Conservation (phyloP, 805 yeast genomes). For the Candida insectalens region DNA sequence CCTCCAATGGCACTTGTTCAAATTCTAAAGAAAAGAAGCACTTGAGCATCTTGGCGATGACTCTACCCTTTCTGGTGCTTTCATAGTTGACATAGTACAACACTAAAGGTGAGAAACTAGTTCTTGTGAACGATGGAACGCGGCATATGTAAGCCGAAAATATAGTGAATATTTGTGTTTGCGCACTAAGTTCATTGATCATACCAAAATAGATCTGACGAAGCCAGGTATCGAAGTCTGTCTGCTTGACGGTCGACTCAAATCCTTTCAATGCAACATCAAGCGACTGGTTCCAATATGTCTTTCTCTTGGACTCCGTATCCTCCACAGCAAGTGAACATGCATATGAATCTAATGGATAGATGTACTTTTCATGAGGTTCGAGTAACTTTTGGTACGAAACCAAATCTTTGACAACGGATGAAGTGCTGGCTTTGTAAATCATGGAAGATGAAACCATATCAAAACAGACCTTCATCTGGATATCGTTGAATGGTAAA, state of each 20-base stretch:
- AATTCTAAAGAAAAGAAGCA: slow-evolving; percentile 14
- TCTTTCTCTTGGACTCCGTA: slow-evolving; percentile 8
- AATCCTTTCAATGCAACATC: slow-evolving; percentile 9
- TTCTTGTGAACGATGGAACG: slow-evolving; percentile 18
- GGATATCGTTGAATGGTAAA: slow-evolving; percentile 10
- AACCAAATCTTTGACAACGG: slow-evolving; percentile 15
- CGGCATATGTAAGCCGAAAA: slow-evolving; percentile 23
- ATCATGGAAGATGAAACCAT: slow-evolving; percentile 31
- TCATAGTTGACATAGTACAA: slow-evolving; percentile 17
- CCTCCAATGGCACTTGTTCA: slow-evolving; percentile 4
- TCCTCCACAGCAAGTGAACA: slow-evolving; percentile 24
- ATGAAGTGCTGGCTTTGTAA: slow-evolving; percentile 14
- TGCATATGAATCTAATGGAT: slow-evolving; percentile 26
- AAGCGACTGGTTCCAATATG: slow-evolving; percentile 8
- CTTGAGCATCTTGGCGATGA: slow-evolving; percentile 12
- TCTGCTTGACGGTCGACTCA: slow-evolving; percentile 5
- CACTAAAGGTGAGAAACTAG: slow-evolving; percentile 21
- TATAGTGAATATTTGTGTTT: slow-evolving; percentile 23
- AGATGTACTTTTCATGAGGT: slow-evolving; percentile 13
- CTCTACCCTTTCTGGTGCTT: slow-evolving; percentile 9
- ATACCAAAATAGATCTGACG: slow-evolving; percentile 24
- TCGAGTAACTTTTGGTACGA: slow-evolving; percentile 15
- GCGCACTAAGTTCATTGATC: slow-evolving; percentile 22
- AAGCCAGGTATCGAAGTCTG: slow-evolving; percentile 22
- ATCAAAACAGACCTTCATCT: slow-evolving; percentile 25